phyloP scores from a whole-genome alignment of 139 green algal species.

The Micromonas pusilla region DNA sequence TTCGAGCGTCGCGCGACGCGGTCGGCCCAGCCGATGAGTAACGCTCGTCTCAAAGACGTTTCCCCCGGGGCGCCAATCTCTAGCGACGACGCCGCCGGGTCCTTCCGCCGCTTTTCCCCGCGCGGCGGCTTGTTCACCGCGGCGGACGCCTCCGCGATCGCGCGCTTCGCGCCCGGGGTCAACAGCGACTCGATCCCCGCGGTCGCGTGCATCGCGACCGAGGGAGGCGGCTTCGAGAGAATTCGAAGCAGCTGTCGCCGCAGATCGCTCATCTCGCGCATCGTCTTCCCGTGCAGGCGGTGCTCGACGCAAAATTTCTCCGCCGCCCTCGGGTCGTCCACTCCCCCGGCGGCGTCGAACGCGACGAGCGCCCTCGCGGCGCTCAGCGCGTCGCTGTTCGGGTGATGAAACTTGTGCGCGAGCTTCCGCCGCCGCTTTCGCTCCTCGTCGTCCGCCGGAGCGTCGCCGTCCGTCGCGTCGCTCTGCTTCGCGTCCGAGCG shows the following conservation, averaged over 20 bases:
- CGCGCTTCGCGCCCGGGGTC: too few species aligned
- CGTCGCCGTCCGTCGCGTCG: background rate
- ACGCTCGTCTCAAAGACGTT: slow-evolving; percentile 48
- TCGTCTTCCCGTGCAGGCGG: slow-evolving; percentile 53
- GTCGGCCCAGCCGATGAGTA: slow-evolving; percentile 84
- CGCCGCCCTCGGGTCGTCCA: background rate
- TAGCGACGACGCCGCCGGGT: background rate
- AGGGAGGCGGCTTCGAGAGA: background rate
- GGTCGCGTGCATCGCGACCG: background rate
- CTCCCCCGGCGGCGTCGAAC: slow-evolving; percentile 49
- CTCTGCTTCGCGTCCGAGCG: too few species aligned
- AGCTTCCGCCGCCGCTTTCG: slow-evolving; percentile 25
- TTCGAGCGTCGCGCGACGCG: slow-evolving; percentile 41
- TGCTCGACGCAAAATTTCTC: slow-evolving; percentile 46
- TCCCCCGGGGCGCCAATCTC: slow-evolving; percentile 30
- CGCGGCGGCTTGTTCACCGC: background rate
- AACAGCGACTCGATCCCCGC: background rate
- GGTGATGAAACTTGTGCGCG: slow-evolving; percentile 45
- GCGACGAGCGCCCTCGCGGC: slow-evolving; percentile 65
- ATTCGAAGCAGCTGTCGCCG: slow-evolving; percentile 54
- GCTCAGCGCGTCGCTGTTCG: slow-evolving; percentile 68
- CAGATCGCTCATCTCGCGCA: slow-evolving; percentile 59
- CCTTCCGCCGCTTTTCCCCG: background rate
- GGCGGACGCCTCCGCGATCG: background rate
- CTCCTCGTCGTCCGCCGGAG: background rate